Conservation (phyloP, 768 basidiomycete species). For the Termitomyces sp. region DNA sequence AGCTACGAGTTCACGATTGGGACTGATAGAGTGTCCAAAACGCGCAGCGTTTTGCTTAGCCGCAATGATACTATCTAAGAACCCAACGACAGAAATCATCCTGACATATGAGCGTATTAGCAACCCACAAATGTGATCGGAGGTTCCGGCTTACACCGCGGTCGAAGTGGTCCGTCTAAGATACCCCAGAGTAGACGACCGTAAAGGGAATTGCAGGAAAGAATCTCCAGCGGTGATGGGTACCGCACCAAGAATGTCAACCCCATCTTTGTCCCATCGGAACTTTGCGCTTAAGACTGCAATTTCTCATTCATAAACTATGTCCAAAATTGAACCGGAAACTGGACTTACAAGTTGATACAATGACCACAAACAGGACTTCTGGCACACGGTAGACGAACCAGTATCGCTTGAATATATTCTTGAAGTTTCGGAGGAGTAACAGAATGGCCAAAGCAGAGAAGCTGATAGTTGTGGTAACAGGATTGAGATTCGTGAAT, state of each 20-base stretch:
- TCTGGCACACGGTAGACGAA: slow-evolving; percentile 83
- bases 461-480: slow-evolving; percentile 74
- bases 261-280: slow-evolving; percentile 71
- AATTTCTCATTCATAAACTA: not conserved
- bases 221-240: slow-evolving; percentile 50
- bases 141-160: slow-evolving; percentile 49
- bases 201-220: slow-evolving; percentile 74
- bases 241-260: slow-evolving; percentile 81
- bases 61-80: slow-evolving; percentile 91
- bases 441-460: slow-evolving; percentile 64
- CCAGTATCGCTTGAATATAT: slow-evolving; percentile 52
- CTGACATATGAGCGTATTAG: slow-evolving; percentile 27
- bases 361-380: slow-evolving; percentile 81
- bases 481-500: slow-evolving; percentile 49
- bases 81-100: slow-evolving; percentile 79
- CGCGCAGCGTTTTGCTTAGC: slow-evolving; percentile 88
- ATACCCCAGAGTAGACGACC: slow-evolving; percentile 50
- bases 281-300: slow-evolving; percentile 66
- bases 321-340: not conserved
- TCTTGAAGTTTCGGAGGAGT: slow-evolving; percentile 51
- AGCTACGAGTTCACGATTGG: slow-evolving; percentile 94
- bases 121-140: not conserved
- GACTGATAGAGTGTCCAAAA: slow-evolving; percentile 84
- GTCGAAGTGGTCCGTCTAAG: slow-evolving; percentile 80
- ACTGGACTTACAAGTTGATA: slow-evolving; percentile 64